Conservation (phyloP, 495 filamentous ascomycete genomes). For the Cercophora newfieldiana region DNA sequence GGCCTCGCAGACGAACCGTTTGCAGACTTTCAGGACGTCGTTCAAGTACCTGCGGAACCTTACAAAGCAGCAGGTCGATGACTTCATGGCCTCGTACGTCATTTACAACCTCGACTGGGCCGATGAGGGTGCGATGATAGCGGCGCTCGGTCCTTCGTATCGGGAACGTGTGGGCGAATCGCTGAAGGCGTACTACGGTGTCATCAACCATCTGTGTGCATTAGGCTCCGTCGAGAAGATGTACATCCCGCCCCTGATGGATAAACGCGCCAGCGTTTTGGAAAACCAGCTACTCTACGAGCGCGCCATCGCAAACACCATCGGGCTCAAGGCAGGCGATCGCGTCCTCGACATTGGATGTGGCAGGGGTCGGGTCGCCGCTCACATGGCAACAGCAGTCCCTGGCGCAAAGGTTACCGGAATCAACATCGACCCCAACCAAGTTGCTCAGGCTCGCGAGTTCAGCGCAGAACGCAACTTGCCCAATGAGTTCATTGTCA, state of each 20-base stretch:
- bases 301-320: slow-evolving; percentile 54
- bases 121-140: slow-evolving; percentile 58
- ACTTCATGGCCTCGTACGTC: slow-evolving; percentile 67
- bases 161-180: slow-evolving; percentile 60
- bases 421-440: slow-evolving; percentile 63
- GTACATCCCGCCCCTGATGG: slow-evolving; percentile 67
- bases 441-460: slow-evolving; percentile 55
- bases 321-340: slow-evolving; percentile 52
- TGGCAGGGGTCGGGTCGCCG: slow-evolving; percentile 60
- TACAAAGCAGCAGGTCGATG: slow-evolving; percentile 59
- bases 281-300: slow-evolving; percentile 61
- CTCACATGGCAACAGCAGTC: slow-evolving; percentile 56
- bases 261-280: slow-evolving; percentile 54
- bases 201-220: slow-evolving; percentile 65
- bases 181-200: slow-evolving; percentile 61
- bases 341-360: slow-evolving; percentile 61
- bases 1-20: slow-evolving; percentile 53
- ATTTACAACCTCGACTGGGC: slow-evolving; percentile 68
- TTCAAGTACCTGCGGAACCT: slow-evolving; percentile 59
- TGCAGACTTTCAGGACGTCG: slow-evolving; percentile 55
- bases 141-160: slow-evolving; percentile 58
- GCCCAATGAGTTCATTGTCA: slow-evolving; percentile 54
- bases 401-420: slow-evolving; percentile 59
- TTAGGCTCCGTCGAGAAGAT: slow-evolving; percentile 69
- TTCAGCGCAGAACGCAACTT: slow-evolving; percentile 54